A percentile compares a stretch with the other conserved stretches of the same genome.
phyloP scores from a whole-genome alignment of 106 monocot genomes.

The Dendrobium catenatum region DNA sequence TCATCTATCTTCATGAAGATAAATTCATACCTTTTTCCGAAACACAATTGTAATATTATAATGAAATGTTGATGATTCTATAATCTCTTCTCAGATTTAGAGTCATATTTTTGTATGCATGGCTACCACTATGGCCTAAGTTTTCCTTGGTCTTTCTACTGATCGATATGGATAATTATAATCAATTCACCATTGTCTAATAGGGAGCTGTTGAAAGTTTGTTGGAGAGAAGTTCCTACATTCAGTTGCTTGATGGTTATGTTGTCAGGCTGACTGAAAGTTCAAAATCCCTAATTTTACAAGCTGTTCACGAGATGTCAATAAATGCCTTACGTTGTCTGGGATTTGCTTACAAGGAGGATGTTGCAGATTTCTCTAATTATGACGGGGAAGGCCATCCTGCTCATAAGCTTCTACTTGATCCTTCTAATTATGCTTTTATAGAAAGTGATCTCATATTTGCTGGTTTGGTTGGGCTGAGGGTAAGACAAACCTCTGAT shows the following conservation, averaged over 20 bases:
- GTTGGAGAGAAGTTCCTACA: constrained; percentile 50
- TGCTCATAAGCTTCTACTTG: constrained; percentile 70
- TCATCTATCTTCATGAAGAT: too few relatives aligned
- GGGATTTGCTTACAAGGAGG: constrained; percentile 82
- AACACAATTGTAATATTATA: too few relatives aligned
- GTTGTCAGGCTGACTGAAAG: constrained; percentile 47
- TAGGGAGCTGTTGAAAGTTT: constrained; percentile 91
- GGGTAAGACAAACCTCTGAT: constrained; percentile 31
- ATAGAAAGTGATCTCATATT: constrained; percentile 79
- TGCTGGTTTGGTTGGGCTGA: constrained; percentile 65
- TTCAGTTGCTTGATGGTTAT: constrained; percentile 76
- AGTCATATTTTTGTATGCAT: too few relatives aligned
- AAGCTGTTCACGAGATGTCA: constrained; percentile 55
- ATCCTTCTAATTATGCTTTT: constrained; percentile 67
- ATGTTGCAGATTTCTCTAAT: constrained; percentile 53
- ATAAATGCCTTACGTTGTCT: constrained; percentile 70
- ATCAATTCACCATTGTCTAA: neutral
- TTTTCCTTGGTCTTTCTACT: too few relatives aligned
- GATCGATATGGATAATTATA: too few relatives aligned
- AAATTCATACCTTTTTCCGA: too few relatives aligned
- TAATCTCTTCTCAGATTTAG: too few relatives aligned
- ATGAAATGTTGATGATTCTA: too few relatives aligned
- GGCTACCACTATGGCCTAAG: too few relatives aligned
- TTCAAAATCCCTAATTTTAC: constrained; percentile 36
- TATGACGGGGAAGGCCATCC: constrained; percentile 82